phyloP scores from a whole-genome alignment of 768 basidiomycete genomes.

The Serendipita sp. region DNA sequence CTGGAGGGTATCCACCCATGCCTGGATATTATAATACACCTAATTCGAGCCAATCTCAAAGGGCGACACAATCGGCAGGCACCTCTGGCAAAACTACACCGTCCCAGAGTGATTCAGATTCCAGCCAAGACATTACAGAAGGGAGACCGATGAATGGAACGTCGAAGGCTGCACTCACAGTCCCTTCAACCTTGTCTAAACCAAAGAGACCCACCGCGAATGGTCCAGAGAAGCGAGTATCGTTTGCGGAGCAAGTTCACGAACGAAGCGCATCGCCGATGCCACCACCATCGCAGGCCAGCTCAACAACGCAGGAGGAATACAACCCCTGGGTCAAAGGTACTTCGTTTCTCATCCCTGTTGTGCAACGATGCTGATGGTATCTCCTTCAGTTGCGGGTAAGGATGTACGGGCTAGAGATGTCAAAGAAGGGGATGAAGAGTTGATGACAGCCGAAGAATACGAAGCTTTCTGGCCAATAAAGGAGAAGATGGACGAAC shows the following conservation, averaged over 20 bases:
- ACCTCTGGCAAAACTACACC: neutral
- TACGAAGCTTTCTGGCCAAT: neutral
- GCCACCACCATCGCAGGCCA: neutral
- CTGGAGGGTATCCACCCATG: conserved; percentile 1
- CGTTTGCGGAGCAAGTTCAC: neutral
- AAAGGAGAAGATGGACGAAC: conserved; percentile 2
- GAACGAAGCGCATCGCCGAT: neutral
- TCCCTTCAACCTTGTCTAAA: neutral
- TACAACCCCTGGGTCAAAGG: neutral
- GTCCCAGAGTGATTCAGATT: neutral
- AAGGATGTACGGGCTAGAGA: neutral
- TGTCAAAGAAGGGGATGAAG: neutral
- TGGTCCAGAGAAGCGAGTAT: neutral
- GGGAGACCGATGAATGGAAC: neutral
- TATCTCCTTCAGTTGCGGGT: neutral
- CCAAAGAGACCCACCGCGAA: neutral
- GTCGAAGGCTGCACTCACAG: neutral
- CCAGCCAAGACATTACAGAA: neutral
- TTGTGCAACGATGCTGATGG: neutral
- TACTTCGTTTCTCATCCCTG: neutral
- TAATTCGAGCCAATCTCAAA: neutral
- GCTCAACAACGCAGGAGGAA: neutral
- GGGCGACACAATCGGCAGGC: neutral
- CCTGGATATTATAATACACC: neutral
- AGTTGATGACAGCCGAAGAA: neutral